Conservation (phyloP, 2,329 filamentous ascomycete species). For the Epichloe scottii region DNA sequence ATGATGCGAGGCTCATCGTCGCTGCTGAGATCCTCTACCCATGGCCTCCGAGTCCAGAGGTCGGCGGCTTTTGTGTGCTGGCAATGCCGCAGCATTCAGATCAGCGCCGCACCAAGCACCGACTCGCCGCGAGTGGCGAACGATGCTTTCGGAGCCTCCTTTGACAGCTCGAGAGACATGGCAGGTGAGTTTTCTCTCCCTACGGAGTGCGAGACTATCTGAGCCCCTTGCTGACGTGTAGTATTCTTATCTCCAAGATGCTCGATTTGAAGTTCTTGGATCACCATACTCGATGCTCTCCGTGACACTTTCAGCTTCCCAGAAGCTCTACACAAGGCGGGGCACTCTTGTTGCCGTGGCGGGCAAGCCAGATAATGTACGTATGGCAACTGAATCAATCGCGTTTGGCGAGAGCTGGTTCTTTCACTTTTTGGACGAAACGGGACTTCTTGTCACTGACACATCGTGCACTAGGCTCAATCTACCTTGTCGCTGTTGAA, state of each 20-base stretch:
- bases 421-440: neutral
- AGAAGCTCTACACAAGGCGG: conserved; percentile 82
- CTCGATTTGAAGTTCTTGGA: conserved; percentile 86
- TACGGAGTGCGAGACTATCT: neutral
- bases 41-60: conserved; percentile 16
- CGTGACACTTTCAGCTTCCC: conserved; percentile 82
- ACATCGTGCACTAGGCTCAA: conserved; percentile 47
- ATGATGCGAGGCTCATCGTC: conserved; percentile 32
- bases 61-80: conserved; percentile 31
- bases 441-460: neutral
- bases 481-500: conserved; percentile 82
- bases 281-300: conserved; percentile 88
- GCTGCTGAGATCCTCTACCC: conserved; percentile 24
- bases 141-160: conserved; percentile 43
- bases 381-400: conserved; percentile 31
- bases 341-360: conserved; percentile 84
- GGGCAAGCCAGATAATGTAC: conserved; percentile 87
- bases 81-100: conserved; percentile 49
- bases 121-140: conserved; percentile 36
- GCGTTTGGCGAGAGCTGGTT: neutral
- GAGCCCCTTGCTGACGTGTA: neutral
- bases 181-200: conserved; percentile 29
- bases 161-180: conserved; percentile 32
- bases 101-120: conserved; percentile 47
- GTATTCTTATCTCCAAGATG: conserved; percentile 47